A percentile compares a stretch with the other conserved stretches of the same genome.
phyloP scores from a whole-genome alignment of 2,329 filamentous ascomycete genomes.

The Fonsecaea nubica region DNA sequence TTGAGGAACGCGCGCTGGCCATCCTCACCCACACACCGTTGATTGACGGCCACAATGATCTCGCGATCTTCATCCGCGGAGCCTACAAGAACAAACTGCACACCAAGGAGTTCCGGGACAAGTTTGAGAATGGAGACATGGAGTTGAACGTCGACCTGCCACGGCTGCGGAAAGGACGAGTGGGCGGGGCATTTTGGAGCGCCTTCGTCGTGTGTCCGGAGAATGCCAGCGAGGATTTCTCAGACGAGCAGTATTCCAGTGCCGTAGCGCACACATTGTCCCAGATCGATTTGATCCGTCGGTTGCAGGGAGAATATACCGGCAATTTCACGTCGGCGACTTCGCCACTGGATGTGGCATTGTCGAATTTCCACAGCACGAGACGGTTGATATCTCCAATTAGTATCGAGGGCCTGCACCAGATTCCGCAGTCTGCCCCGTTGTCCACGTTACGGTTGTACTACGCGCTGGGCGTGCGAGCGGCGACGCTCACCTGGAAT shows the following conservation, averaged over 20 bases:
- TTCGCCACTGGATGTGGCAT: conserved; percentile 62
- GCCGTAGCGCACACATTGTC: conserved; percentile 72
- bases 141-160: conserved; percentile 78
- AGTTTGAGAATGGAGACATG: conserved; percentile 75
- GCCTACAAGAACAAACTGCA: conserved; percentile 80
- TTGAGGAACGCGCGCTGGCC: conserved; percentile 50
- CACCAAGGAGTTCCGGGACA: conserved; percentile 71
- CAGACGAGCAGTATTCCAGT: conserved; percentile 45
- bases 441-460: conserved; percentile 76
- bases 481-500: conserved; percentile 89
- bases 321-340: conserved; percentile 66
- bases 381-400: conserved; percentile 76
- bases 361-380: conserved; percentile 63
- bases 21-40: conserved; percentile 57
- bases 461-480: conserved; percentile 79
- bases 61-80: conserved; percentile 74
- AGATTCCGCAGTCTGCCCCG: conserved; percentile 79
- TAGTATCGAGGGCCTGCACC: conserved; percentile 86
- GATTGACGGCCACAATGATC: conserved; percentile 85
- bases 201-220: conserved; percentile 79
- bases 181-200: conserved; percentile 92
- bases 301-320: conserved; percentile 69
- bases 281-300: conserved; percentile 75
- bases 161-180: conserved; percentile 71
- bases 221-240: conserved; percentile 60